Conservation (phyloP, 306 rosid species). For the Hylodesmum podocarpum region DNA sequence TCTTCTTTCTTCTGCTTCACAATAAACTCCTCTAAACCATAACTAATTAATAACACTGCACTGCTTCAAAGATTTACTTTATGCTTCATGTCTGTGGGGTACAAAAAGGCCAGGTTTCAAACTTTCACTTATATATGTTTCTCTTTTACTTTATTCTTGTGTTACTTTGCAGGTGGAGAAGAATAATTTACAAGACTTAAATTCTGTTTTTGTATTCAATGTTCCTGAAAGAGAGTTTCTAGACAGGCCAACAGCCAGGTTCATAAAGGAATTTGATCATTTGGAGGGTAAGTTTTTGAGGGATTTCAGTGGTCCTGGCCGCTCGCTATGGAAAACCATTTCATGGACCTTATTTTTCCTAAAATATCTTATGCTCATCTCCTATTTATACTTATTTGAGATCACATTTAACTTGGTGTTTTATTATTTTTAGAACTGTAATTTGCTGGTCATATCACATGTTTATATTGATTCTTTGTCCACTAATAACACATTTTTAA, state of each 20-base stretch:
- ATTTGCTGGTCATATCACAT: constrained; percentile 4
- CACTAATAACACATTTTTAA: background rate
- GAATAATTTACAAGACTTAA: constrained; percentile 76
- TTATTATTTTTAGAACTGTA: background rate
- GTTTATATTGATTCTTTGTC: background rate
- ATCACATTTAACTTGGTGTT: background rate
- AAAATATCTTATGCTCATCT: background rate
- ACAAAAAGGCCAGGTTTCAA: background rate
- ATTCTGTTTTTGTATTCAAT: constrained; percentile 66
- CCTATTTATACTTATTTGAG: background rate
- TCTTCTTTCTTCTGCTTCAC: background rate
- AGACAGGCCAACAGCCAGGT: constrained; percentile 89
- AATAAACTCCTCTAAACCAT: too few relatives aligned
- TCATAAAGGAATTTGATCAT: constrained; percentile 67
- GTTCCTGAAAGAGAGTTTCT: constrained; percentile 76
- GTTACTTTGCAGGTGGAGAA: constrained; percentile 72
- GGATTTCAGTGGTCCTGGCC: background rate
- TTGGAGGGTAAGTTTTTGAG: constrained; percentile 58
- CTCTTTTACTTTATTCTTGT: background rate
- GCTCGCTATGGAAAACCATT: background rate
- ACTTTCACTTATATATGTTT: background rate
- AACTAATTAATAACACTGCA: background rate
- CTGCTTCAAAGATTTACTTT: background rate
- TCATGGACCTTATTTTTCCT: background rate
- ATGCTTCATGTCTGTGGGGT: too few relatives aligned